A percentile compares a stretch with the other conserved stretches of the same genome.
phyloP scores from a whole-genome alignment of 2,329 filamentous ascomycete species.

The Paraphaeosphaeria sporulosa region DNA sequence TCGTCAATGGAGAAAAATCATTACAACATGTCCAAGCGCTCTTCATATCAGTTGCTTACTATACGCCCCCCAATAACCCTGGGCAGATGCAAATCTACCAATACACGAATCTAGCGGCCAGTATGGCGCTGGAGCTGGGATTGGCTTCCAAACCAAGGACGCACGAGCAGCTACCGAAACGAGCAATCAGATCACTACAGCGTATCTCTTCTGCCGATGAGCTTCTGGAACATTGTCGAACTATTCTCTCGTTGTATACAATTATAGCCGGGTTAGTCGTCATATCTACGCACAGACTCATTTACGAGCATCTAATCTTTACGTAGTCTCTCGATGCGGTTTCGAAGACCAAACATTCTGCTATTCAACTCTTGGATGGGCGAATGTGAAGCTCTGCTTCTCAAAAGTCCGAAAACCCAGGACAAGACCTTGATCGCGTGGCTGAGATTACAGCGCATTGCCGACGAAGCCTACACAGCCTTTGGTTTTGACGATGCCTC shows the following conservation, averaged over 20 bases:
- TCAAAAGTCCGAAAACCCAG: slow-evolving; percentile 40
- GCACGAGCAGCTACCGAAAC: slow-evolving; percentile 47
- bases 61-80: slow-evolving; percentile 43
- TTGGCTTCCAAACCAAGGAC: slow-evolving; percentile 46
- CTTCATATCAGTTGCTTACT: slow-evolving; percentile 44
- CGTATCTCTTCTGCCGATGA: slow-evolving; percentile 46
- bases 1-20: slow-evolving; percentile 48
- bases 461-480: slow-evolving; percentile 46
- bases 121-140: slow-evolving; percentile 47
- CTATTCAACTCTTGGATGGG: slow-evolving; percentile 49
- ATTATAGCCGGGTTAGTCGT: slow-evolving; percentile 37
- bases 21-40: slow-evolving; percentile 47
- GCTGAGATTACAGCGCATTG: slow-evolving; percentile 45
- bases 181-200: slow-evolving; percentile 40
- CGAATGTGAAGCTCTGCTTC: slow-evolving; percentile 40
- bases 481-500: slow-evolving; percentile 49
- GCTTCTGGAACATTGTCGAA: slow-evolving; percentile 45
- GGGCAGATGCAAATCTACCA: slow-evolving; percentile 45
- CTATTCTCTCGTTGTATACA: slow-evolving; percentile 41
- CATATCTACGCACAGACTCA: neutral
- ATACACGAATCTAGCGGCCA: slow-evolving; percentile 45
- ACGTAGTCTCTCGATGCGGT: slow-evolving; percentile 37
- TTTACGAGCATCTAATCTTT: slow-evolving; percentile 3
- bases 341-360: slow-evolving; percentile 45
- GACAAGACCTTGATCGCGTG: slow-evolving; percentile 41